A percentile compares a stretch with the other conserved stretches of the same genome.
Conservation (phyloP, 106 monocot species). For the Phalaenopsis aphrodite region DNA sequence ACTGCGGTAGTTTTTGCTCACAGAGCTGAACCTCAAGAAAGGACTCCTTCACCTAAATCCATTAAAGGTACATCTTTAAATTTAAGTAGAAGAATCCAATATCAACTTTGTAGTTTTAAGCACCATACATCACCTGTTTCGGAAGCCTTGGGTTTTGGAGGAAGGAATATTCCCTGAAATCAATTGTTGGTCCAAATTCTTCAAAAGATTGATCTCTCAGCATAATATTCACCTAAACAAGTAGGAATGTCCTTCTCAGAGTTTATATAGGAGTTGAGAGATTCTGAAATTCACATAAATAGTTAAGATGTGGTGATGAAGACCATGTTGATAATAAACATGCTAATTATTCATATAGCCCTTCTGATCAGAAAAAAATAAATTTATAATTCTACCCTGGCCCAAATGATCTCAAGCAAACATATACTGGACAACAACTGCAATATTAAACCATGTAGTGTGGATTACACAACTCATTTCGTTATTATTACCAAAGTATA, state of each 20-base stretch:
- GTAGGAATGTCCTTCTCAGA: neutral
- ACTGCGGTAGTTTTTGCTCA: constrained; percentile 30
- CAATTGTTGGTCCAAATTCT: constrained; percentile 76
- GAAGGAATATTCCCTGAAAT: constrained; percentile 84
- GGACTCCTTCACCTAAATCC: constrained; percentile 71
- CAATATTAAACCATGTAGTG: neutral
- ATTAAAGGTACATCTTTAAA: constrained; percentile 6
- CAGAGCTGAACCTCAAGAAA: constrained; percentile 61
- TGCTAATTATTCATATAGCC: neutral
- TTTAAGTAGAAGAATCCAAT: neutral
- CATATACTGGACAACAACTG: neutral
- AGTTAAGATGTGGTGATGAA: neutral
- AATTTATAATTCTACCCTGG: neutral
- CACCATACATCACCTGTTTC: constrained; percentile 25
- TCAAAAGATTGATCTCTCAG: constrained; percentile 40
- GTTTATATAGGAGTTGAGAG: neutral
- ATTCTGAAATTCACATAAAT: neutral
- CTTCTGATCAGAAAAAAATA: neutral
- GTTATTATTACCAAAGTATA: neutral
- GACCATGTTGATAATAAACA: neutral
- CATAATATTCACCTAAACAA: constrained; percentile 66
- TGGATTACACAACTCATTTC: neutral
- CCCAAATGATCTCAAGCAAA: neutral
- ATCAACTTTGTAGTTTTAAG: neutral
- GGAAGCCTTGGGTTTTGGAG: constrained; percentile 71